A percentile compares a stretch with the other conserved stretches of the same genome.
phyloP scores from a whole-genome alignment of 305 asterid species.

The Solanum hybrid region DNA sequence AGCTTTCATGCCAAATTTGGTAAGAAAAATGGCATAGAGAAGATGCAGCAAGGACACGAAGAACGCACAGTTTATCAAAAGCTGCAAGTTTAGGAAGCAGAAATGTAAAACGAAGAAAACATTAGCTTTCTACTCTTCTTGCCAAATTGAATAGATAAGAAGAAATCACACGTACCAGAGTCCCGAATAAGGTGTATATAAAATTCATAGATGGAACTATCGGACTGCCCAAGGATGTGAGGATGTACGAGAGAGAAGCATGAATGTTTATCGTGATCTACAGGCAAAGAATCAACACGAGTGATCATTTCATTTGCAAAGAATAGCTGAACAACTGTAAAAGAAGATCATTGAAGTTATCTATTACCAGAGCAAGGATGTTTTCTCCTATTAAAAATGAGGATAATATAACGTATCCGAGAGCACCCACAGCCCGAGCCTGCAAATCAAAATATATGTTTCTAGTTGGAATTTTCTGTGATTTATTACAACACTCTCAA shows the following conservation, averaged over 20 bases:
- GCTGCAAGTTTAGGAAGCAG: conserved; percentile 36
- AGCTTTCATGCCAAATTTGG: conserved; percentile 69
- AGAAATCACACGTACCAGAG: conserved; percentile 39
- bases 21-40: conserved; percentile 64
- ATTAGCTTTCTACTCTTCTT: background rate
- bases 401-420: conserved; percentile 66
- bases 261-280: conserved; percentile 83
- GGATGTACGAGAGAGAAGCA: conserved; percentile 54
- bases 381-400: conserved; percentile 89
- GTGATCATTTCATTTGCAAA: background rate
- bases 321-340: background rate
- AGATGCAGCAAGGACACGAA: conserved; percentile 75
- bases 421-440: conserved; percentile 91
- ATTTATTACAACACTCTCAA: background rate
- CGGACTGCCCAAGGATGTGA: conserved; percentile 57
- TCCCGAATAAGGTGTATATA: conserved; percentile 67
- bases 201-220: conserved; percentile 71
- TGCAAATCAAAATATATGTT: conserved; percentile 21
- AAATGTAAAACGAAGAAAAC: background rate
- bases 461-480: background rate
- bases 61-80: conserved; percentile 61
- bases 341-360: background rate
- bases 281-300: conserved; percentile 3
- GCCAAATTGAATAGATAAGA: background rate
- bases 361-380: conserved; percentile 73